Conservation (phyloP, 306 rosid genomes). For the Lathyrus aphaca region DNA sequence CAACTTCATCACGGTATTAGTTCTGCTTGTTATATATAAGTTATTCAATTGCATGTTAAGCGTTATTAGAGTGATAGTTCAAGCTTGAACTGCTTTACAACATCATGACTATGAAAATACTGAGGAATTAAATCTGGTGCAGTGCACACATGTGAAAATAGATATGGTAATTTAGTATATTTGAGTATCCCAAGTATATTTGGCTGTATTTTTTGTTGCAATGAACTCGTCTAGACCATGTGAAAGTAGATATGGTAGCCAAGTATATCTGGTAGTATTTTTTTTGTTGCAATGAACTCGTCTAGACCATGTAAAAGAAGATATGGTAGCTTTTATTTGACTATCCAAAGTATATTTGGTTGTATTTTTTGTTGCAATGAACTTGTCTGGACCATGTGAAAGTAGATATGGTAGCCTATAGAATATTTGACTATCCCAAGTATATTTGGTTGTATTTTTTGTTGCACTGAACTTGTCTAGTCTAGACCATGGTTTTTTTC, state of each 20-base stretch:
- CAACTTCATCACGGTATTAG: slow-evolving; percentile 86
- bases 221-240: slow-evolving; percentile 1
- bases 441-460: not conserved
- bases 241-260: too few species aligned
- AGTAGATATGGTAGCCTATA: slow-evolving; percentile 14
- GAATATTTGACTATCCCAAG: slow-evolving; percentile 19
- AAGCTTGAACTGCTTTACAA: not conserved
- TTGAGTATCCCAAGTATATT: slow-evolving; percentile 1
- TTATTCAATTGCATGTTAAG: slow-evolving; percentile 23
- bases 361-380: not conserved
- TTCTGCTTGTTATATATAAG: slow-evolving; percentile 15
- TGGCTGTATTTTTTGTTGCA: not conserved
- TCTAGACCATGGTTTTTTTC: not conserved
- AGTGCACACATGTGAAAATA: not conserved
- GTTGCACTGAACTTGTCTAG: not conserved
- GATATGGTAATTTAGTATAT: slow-evolving; percentile 27
- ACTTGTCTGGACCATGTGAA: not conserved
- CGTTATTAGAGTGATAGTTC: slow-evolving; percentile 6
- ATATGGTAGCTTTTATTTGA: slow-evolving; percentile 28
- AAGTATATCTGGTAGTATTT: too few species aligned
- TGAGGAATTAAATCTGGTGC: slow-evolving; percentile 7
- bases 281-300: not conserved
- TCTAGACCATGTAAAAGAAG: not conserved
- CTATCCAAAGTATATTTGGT: not conserved
- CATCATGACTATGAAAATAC: slow-evolving; percentile 8